Percentiles rank a stretch among this genome's conserved stretches.
Conservation (phyloP, 2,329 filamentous ascomycete genomes). For the Hypoxylon sp. region DNA sequence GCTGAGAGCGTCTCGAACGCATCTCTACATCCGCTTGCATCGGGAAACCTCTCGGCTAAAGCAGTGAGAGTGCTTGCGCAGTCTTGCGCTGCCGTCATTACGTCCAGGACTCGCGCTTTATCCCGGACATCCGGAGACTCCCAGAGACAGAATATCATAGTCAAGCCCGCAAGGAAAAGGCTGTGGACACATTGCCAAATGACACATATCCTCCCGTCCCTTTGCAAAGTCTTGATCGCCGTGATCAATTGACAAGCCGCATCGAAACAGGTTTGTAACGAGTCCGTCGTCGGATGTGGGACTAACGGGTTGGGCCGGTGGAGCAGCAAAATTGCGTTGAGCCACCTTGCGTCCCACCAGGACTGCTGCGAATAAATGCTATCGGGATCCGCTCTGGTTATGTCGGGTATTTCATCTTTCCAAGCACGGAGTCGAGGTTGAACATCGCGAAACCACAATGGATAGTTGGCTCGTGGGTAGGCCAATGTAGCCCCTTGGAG, state of each 20-base stretch:
- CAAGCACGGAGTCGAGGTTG: constrained; percentile 53
- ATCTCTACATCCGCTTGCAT: constrained; percentile 53
- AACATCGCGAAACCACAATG: constrained; percentile 52
- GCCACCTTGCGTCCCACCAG: constrained; percentile 54
- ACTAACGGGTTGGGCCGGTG: constrained; percentile 52
- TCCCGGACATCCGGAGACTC: constrained; percentile 53
- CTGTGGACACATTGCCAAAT: constrained; percentile 55
- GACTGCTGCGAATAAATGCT: constrained; percentile 52
- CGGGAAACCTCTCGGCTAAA: constrained; percentile 53
- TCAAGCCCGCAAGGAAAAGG: constrained; percentile 55
- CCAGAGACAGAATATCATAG: constrained; percentile 54
- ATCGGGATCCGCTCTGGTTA: constrained; percentile 46
- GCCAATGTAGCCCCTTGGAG: constrained; percentile 49
- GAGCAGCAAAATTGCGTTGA: constrained; percentile 53
- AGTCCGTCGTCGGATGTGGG: constrained; percentile 45
- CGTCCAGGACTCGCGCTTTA: constrained; percentile 40
- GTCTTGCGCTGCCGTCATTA: constrained; percentile 51
- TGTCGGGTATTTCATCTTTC: constrained; percentile 51
- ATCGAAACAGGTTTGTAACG: constrained; percentile 48
- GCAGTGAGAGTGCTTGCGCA: constrained; percentile 54
- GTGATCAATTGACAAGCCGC: constrained; percentile 51
- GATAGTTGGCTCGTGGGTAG: constrained; percentile 51
- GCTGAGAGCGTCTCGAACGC: constrained; percentile 52
- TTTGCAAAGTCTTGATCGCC: constrained; percentile 53
- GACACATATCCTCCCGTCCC: constrained; percentile 53